A percentile compares a stretch with the other conserved stretches of the same genome.
phyloP scores from a whole-genome alignment of 176 grass and related monocot species.

The Thinopyrum elongatum region DNA sequence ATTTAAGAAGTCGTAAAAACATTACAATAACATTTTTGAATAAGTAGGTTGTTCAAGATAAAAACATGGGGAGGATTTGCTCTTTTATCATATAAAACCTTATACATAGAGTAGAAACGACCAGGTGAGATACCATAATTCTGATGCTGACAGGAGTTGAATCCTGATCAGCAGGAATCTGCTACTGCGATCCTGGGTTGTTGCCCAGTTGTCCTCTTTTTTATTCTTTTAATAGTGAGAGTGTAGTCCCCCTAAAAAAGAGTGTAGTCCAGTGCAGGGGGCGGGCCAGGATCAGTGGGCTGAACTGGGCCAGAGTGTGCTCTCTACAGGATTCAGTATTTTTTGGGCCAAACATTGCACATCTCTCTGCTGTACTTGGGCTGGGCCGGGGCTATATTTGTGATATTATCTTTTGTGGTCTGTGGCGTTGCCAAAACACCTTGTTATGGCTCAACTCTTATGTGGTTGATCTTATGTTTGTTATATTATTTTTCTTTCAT shows the following conservation, averaged over 20 bases:
- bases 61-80: background rate
- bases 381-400: background rate
- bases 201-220: background rate
- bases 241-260: background rate
- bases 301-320: background rate
- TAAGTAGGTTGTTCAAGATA: background rate
- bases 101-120: background rate
- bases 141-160: background rate
- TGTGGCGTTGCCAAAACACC: background rate
- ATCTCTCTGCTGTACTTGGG: background rate
- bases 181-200: background rate
- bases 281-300: background rate
- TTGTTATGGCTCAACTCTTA: background rate
- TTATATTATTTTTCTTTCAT: background rate
- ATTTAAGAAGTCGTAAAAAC: background rate
- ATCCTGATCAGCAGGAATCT: background rate
- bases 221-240: background rate
- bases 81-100: background rate
- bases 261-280: background rate
- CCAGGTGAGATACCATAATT: background rate
- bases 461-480: background rate
- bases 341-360: background rate
- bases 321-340: background rate
- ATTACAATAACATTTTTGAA: background rate
- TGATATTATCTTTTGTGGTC: background rate